Evolutionary conservation across 2,329 filamentous ascomycete genomes (phyloP).

Genomic region (Fusarium robinianum): DNA sequence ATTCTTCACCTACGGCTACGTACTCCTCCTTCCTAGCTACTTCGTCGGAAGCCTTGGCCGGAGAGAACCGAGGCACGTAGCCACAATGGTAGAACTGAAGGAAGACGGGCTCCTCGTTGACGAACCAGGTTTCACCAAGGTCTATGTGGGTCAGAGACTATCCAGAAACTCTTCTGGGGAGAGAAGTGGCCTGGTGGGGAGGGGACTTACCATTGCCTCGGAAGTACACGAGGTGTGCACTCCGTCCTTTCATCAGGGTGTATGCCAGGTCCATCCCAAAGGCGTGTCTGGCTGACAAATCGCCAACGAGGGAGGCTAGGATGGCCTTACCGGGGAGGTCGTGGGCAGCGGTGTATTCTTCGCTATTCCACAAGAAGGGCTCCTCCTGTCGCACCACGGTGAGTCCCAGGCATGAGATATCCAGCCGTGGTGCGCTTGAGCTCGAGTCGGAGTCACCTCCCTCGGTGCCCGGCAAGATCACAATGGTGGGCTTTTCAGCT

Average conservation of each 20-base stretch:
- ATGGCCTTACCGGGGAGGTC: constrained; percentile 7
- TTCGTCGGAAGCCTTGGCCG: not conserved
- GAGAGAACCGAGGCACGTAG: constrained; percentile 18
- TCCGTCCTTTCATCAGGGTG: constrained; percentile 6
- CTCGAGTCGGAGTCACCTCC: constrained; percentile 9
- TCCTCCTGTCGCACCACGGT: constrained; percentile 10
- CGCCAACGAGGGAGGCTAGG: constrained; percentile 15
- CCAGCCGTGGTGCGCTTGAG: not conserved
- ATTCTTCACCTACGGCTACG: constrained; percentile 17
- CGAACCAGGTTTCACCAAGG: constrained; percentile 21
- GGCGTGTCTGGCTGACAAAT: constrained; percentile 13
- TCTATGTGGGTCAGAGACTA: not conserved
- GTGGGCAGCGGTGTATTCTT: not conserved
- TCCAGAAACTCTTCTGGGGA: no score
- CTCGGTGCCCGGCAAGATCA: constrained; percentile 12
- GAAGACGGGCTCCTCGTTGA: constrained; percentile 18
- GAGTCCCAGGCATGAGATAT: not conserved
- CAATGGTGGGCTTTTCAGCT: constrained; percentile 11
- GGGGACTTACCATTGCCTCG: constrained; percentile 13
- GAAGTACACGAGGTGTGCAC: constrained; percentile 12
- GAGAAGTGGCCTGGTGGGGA: no score
- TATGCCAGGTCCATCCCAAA: constrained; percentile 14
- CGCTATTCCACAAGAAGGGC: constrained; percentile 10
- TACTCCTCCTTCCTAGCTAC: constrained; percentile 15
- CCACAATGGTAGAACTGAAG: constrained; percentile 20